Percentiles rank a stretch among this genome's conserved stretches.
Evolutionary conservation across 2,329 filamentous ascomycete genomes (phyloP).

Genomic region (Emmonsia crescens): DNA sequence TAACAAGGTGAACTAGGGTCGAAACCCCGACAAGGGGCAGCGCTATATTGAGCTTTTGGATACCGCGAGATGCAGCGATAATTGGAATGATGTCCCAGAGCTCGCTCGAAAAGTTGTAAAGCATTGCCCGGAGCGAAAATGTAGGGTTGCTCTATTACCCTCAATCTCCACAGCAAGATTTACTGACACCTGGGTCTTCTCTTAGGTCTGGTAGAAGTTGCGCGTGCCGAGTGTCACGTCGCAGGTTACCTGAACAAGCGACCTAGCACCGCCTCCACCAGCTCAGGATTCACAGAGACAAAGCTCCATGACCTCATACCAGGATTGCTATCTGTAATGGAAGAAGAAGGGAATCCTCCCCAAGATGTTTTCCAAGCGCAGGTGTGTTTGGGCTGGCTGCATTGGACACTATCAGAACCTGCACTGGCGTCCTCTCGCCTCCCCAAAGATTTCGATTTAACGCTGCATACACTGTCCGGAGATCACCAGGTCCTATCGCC

Average conservation of each 20-base stretch:
- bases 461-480: conserved; percentile 43
- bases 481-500: conserved; percentile 45
- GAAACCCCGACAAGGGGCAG: conserved; percentile 57
- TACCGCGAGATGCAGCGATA: conserved; percentile 73
- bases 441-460: conserved; percentile 51
- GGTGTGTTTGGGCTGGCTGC: conserved; percentile 73
- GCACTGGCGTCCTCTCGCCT: conserved; percentile 49
- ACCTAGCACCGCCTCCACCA: conserved; percentile 20
- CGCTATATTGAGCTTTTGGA: conserved; percentile 77
- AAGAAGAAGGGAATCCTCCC: conserved; percentile 42
- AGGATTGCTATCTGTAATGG: conserved; percentile 41
- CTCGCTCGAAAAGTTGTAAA: conserved; percentile 88
- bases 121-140: conserved; percentile 74
- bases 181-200: conserved; percentile 3
- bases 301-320: conserved; percentile 34
- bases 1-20: conserved; percentile 2
- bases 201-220: conserved; percentile 57
- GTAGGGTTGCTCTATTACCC: conserved; percentile 41
- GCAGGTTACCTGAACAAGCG: conserved; percentile 39
- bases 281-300: conserved; percentile 17
- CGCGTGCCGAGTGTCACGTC: conserved; percentile 57
- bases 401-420: conserved; percentile 66
- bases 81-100: conserved; percentile 79
- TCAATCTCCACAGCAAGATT: conserved; percentile 10
- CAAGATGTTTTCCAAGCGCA: conserved; percentile 63